phyloP scores from a whole-genome alignment of 169 alveolate genomes.

The Plasmodium malariae region DNA sequence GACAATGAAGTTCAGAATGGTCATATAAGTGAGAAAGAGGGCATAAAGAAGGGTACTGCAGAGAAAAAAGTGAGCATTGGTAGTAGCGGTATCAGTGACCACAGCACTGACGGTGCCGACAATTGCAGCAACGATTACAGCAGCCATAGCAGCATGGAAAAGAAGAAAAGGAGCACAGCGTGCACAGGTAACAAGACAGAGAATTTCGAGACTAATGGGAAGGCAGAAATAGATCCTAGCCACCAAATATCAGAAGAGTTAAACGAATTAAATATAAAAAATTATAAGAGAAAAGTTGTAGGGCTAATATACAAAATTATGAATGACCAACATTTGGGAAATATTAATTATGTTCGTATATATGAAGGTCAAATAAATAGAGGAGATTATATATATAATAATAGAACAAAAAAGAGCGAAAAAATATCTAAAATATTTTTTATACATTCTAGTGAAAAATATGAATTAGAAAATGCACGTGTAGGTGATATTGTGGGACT shows the following conservation, averaged over 20 bases:
- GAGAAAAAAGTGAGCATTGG: too few species aligned
- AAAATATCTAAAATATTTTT: conserved; percentile 88
- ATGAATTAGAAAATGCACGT: conserved; percentile 82
- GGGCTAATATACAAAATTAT: conserved; percentile 68
- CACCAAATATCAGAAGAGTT: conserved; percentile 54
- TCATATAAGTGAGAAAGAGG: background rate
- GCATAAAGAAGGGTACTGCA: background rate
- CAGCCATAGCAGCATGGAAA: too few species aligned
- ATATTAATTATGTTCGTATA: conserved; percentile 84
- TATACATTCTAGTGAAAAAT: conserved; percentile 89
- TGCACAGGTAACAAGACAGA: too few species aligned
- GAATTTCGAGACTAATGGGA: background rate
- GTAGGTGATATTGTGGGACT: conserved; percentile 88
- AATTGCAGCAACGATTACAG: too few species aligned
- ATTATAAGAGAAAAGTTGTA: conserved; percentile 61
- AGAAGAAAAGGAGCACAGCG: too few species aligned
- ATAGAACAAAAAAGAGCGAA: conserved; percentile 86
- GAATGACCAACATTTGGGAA: conserved; percentile 84
- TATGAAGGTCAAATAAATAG: conserved; percentile 86
- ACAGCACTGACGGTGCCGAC: too few species aligned
- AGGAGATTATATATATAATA: conserved; percentile 85
- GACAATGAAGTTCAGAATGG: background rate
- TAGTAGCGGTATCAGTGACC: too few species aligned
- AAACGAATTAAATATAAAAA: conserved; percentile 44
- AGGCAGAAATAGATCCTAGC: background rate